These are phyloP conservation scores for Colletotrichum scovillei DNA, from an alignment of 2,329 filamentous ascomycete species.

Conservation along the genomic window DNA sequence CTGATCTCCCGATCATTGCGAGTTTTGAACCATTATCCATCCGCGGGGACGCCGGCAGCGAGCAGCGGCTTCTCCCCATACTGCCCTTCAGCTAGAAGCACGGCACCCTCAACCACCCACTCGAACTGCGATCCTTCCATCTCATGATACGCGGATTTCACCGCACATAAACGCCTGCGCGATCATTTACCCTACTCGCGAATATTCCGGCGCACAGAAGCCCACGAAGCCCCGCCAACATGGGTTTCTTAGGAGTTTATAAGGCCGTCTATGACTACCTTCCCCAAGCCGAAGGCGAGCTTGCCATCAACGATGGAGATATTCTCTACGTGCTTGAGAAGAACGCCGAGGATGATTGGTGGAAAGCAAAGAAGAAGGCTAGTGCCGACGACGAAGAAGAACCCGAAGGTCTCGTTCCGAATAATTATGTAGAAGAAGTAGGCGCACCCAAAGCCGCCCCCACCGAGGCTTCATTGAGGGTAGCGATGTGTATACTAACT, in stretches of 20 bases:
- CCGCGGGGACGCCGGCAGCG: slow-evolving; percentile 18
- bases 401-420: slow-evolving; percentile 88
- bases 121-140: not conserved
- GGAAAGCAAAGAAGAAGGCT: slow-evolving; percentile 95
- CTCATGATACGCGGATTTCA: slow-evolving; percentile 5
- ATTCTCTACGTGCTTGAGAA: slow-evolving; percentile 90
- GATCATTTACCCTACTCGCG: not conserved
- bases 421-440: slow-evolving; percentile 96
- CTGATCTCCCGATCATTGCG: not conserved
- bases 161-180: not conserved
- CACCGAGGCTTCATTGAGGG: not conserved
- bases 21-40: not conserved
- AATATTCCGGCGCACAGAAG: not conserved
- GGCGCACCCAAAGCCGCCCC: not conserved
- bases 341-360: slow-evolving; percentile 84
- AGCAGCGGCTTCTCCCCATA: slow-evolving; percentile 11
- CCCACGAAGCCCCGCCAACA: slow-evolving; percentile 48
- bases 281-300: slow-evolving; percentile 87
- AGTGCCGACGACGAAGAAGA: slow-evolving; percentile 87
- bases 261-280: slow-evolving; percentile 92
- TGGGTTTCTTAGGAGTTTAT: slow-evolving; percentile 94
- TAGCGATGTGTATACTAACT: not conserved
- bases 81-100: not conserved
- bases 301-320: slow-evolving; percentile 87
- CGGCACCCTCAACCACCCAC: not conserved